Evolutionary conservation across 2,329 filamentous ascomycete genomes (phyloP), one percentile per base, ranked within the genome.

Genomic region (Arthrobotrys sphaeroides): DNA sequence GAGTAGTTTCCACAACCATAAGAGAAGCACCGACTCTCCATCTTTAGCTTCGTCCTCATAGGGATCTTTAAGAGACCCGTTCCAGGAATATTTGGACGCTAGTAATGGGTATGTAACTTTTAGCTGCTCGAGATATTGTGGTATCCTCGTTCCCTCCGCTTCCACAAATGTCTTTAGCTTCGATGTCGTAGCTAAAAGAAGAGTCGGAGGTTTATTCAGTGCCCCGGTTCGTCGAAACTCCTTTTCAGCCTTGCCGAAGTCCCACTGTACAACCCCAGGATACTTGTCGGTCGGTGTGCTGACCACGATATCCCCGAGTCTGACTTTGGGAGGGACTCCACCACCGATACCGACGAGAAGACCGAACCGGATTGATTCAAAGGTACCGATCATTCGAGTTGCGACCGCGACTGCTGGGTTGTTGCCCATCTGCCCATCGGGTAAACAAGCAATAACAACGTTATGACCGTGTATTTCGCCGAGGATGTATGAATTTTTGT

Each of bases 191-290:
- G 53, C 42, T 3, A 42, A 22, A 9, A 59, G 38, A 3, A 59
- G 6, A 5, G 20, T 43, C 12, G 53, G 53, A 1, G 53, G 53
- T 3, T 42, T 40, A 16, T 59, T 42, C 3, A 79, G 45, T 2
- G 36, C 18, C 0, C 53, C 53, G 2, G 38, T 43, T 22, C 38
- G 18, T 28, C 12, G 6, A 31, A 59, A 40, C 13, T 42, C 49
- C 3, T 45, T 26, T 13, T 45, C 26, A 10, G n/a, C 16, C 38
- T 43, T 59, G 2, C 49, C 47, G n/a, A 57, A 22, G 28, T 67
- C 62, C 47, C 51, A 67, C 33, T 59, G 49, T 2, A 67, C 51
- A 5, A 67, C 62, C 9, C 62, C 62, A n/a, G 62, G 49, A 22
- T 43, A 24, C 18, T 38, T 13, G 13, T 18, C 49, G 1, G 9